Evolutionary conservation across 768 basidiomycete species (phyloP).

Genomic region (Cystobasidium tubakii): DNA sequence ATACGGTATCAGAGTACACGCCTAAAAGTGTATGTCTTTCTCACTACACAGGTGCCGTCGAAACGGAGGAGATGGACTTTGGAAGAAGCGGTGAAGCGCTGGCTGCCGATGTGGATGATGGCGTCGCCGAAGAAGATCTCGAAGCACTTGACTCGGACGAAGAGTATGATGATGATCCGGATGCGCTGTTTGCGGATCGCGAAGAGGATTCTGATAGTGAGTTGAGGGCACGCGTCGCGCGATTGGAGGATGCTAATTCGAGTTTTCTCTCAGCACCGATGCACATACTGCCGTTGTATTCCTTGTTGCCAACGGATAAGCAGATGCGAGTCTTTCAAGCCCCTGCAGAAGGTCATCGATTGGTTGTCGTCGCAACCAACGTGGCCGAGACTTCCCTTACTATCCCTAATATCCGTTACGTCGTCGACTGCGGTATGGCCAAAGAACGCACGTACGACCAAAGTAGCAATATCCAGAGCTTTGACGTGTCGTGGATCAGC

Average conservation of each 20-base stretch:
- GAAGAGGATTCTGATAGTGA: conserved; percentile 61
- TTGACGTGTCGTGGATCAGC: conserved; percentile 86
- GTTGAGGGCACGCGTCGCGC: neutral
- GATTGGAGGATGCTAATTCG: neutral
- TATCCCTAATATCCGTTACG: conserved; percentile 89
- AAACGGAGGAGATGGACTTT: conserved; percentile 73
- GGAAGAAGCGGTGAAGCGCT: conserved; percentile 50
- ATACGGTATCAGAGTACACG: neutral
- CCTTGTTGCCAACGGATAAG: conserved; percentile 81
- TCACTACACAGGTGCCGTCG: conserved; percentile 54
- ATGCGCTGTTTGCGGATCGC: conserved; percentile 54
- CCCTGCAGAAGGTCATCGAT: conserved; percentile 70
- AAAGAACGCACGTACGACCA: conserved; percentile 90
- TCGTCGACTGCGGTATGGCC: conserved; percentile 90
- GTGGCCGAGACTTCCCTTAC: conserved; percentile 98
- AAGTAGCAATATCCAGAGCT: conserved; percentile 76
- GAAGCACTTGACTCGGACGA: conserved; percentile 63
- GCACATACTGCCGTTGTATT: conserved; percentile 91
- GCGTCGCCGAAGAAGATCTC: conserved; percentile 56
- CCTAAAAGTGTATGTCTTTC: neutral
- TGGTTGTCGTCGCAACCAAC: conserved; percentile 93
- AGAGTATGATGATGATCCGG: conserved; percentile 61
- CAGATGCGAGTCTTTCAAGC: conserved; percentile 88
- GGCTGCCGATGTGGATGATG: conserved; percentile 57
- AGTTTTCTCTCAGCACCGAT: conserved; percentile 62